Base-by-base conservation (phyloP, 768 basidiomycete species). In the Boletus vinaceobasis region DNA sequence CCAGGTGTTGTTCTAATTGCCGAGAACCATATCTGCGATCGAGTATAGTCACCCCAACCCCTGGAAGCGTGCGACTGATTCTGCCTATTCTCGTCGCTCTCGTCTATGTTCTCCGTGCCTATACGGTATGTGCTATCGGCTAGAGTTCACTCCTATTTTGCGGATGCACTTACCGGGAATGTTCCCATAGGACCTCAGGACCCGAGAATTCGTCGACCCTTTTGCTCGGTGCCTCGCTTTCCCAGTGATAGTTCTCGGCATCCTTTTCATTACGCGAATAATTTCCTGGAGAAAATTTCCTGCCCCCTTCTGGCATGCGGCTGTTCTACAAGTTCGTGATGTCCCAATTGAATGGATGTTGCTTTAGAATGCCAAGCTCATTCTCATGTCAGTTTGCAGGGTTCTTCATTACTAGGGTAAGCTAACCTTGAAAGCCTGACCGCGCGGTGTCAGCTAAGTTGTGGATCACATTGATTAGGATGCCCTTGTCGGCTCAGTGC, bases 251-350 rank as follows among this genome's bases (percentile, higher is more conserved):
- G 42, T 65, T 38, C 29, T 70, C 2, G 53, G 59, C 43, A 63
- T 65, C 13, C 52, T 71, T 17, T 17, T 56, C 19, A 27, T 65
- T 19, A 45, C 65, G 42, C 58, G 57, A 46, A 21, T 60, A 17
- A 47, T 69, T 38, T 50, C 57, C 2, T 63, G 60, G 40, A 60
- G 62, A 51, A 48, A 47, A 8, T 56, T 67, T 43, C 50, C 65
- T 35, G 48, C 60, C 14, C 27, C 58, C 7, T 61, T 68, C 38
- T 75, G 67, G 67, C 68, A 76, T 43, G 65, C 64, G 36, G 52
- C 60, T 19, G 37, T 67, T 29, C 64, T 76, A 10, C 74, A 75
- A 60, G 76, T 76, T 60, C 40, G 64, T 62, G 26, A 48, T 32
- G n/a, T 33, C 40, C 37, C 17, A 9, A 23, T 23, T 23, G 23